These are phyloP conservation scores for Melampsora larici-populina DNA, from an alignment of 1,284 basidiomycete species.

Conservation along the genomic window DNA sequence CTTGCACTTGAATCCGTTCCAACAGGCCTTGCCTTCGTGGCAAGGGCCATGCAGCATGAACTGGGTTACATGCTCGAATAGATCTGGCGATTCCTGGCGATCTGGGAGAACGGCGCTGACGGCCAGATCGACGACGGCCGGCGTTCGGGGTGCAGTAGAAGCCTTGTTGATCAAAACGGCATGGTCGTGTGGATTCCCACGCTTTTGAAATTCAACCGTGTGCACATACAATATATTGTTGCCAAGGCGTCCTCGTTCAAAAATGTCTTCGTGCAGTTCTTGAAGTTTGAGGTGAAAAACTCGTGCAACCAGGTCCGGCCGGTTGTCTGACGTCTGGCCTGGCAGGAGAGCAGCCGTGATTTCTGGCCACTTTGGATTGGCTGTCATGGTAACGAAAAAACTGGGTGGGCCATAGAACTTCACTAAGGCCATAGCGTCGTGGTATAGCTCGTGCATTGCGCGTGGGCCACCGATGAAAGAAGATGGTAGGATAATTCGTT, in stretches of 20 bases:
- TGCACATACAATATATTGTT: background rate
- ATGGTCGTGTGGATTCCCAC: constrained; percentile 6
- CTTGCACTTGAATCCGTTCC: background rate
- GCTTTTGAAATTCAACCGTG: no score
- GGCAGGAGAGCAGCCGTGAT: constrained; percentile 47
- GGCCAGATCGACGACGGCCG: background rate
- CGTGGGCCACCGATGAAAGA: constrained; percentile 54
- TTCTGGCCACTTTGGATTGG: constrained; percentile 56
- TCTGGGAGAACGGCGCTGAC: constrained; percentile 3
- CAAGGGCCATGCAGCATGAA: constrained; percentile 14
- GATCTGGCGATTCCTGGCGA: background rate
- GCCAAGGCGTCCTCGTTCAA: background rate
- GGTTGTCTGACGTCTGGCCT: no score
- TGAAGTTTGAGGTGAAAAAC: constrained; percentile 6
- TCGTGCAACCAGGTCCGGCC: background rate
- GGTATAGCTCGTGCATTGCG: no score
- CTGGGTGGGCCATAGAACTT: constrained; percentile 51
- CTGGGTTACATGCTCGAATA: background rate
- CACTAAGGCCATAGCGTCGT: constrained; percentile 55
- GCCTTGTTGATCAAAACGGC: background rate
- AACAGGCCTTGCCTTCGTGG: background rate
- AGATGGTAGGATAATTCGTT: constrained; percentile 52
- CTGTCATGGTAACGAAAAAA: constrained; percentile 57
- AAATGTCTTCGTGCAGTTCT: background rate
- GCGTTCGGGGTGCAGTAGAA: background rate